Evolutionary conservation across 1,284 basidiomycete genomes (phyloP), one percentile per base, ranked within the genome.

Genomic region (Sphagnurus paluster): DNA sequence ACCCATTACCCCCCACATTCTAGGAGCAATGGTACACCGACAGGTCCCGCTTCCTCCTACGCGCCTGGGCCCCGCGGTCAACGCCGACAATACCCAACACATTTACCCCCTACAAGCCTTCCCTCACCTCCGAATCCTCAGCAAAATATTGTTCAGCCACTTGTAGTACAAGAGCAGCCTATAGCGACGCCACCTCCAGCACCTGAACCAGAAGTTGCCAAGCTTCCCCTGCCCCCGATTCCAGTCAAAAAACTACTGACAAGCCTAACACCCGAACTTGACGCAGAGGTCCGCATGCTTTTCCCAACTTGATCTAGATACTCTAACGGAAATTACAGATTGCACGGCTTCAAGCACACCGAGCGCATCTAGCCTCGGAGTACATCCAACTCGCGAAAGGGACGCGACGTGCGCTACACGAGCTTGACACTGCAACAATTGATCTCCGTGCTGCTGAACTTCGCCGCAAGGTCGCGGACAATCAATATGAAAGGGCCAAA

Each of bases 401-500:
- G 3, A 65, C 71, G 4, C 72, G 73, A 16, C 72, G 78, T 13
- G 79, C 80, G 5, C 57, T 79, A 36, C 75, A 80, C 44, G 86
- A 88, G 56, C 64, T 84, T 4, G 80, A 84, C 21, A 64, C 79
- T 55, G 67, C 79, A 21, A 66, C 66, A 29, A 66, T 85, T 28
- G 85, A 88, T 49, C 60, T 86, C 46, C 71, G 71, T 48, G 72
- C 74, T 32, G 77, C 78, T 10, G 79, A 82, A 66, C 68, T 67
- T 44, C 73, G 82, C 43, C 72, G 81, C 42, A 71, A 71, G 49
- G 66, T 79, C 21, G 76, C 82, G 25, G 76, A 77, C 46, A 58
- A 59, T 52, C 82, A 84, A 54, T 59, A 82, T 51, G 82, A 85
- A 59, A 76, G 75, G 59, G 84, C 83, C 42, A 73, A 76, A 21